phyloP scores from a whole-genome alignment of 2,329 filamentous ascomycete genomes.

The Arthrobotrys iridis region DNA sequence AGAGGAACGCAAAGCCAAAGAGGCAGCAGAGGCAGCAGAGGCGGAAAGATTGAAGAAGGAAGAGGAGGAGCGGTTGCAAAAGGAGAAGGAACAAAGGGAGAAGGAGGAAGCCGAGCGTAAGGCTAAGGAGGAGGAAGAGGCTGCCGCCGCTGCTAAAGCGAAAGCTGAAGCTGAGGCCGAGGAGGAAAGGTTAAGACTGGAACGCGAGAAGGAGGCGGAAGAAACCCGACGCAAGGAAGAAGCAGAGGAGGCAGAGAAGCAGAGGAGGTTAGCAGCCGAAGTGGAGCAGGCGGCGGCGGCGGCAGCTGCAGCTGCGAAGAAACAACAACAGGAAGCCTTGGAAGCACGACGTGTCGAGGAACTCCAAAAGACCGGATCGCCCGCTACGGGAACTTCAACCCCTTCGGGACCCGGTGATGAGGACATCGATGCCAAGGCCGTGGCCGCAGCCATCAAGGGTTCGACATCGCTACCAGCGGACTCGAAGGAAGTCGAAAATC shows the following conservation, averaged over 20 bases:
- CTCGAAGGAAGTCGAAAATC: conserved; percentile 57
- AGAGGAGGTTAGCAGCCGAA: conserved; percentile 19
- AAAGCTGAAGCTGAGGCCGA: conserved; percentile 59
- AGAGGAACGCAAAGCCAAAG: conserved; percentile 56
- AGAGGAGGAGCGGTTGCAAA: conserved; percentile 60
- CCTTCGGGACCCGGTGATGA: conserved; percentile 28
- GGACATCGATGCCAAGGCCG: conserved; percentile 28
- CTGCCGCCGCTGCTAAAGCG: conserved; percentile 55
- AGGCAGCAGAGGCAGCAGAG: conserved; percentile 55
- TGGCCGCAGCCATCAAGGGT: conserved; percentile 59
- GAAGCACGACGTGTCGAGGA: conserved; percentile 54
- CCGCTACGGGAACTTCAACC: conserved; percentile 11
- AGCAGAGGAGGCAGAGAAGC: conserved; percentile 55
- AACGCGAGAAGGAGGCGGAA: conserved; percentile 54
- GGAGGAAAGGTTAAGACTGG: conserved; percentile 40
- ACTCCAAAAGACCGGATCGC: conserved; percentile 4
- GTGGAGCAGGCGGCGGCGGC: not conserved
- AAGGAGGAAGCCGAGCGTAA: conserved; percentile 53
- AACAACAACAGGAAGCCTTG: not conserved
- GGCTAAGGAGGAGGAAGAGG: conserved; percentile 56
- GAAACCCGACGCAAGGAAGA: conserved; percentile 37
- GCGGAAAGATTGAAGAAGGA: conserved; percentile 59
- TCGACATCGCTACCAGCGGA: conserved; percentile 19
- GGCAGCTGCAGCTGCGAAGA: conserved; percentile 55
- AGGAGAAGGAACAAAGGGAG: conserved; percentile 60